Percentiles rank a stretch among this genome's conserved stretches.
These are phyloP conservation scores for Prunus mume DNA, from an alignment of 306 rosid species.

Conservation along the genomic window DNA sequence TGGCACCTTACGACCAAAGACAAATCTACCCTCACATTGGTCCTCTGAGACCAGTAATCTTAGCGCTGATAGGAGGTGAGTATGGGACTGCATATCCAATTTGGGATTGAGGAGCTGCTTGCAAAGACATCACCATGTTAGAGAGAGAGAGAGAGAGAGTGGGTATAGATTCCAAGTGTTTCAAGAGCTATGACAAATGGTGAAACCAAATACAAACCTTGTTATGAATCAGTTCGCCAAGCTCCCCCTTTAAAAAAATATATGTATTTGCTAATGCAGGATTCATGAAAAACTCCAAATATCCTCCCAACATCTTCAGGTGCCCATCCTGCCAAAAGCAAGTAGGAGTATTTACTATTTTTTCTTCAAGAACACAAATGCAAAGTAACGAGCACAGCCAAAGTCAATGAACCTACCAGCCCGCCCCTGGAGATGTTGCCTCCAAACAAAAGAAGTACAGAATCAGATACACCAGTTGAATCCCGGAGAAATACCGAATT, in stretches of 20 bases:
- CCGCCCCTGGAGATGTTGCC: constrained; percentile 61
- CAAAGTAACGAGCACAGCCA: constrained; percentile 9
- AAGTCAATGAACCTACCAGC: constrained; percentile 26
- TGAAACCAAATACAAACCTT: constrained; percentile 47
- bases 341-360: constrained; percentile 9
- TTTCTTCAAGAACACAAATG: background rate
- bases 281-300: constrained; percentile 87
- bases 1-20: constrained; percentile 54
- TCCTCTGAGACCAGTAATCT: constrained; percentile 86
- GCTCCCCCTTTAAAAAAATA: constrained; percentile 60
- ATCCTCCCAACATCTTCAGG: constrained; percentile 58
- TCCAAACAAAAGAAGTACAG: constrained; percentile 80
- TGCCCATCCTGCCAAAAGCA: constrained; percentile 52
- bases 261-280: constrained; percentile 74
- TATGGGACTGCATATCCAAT: constrained; percentile 49
- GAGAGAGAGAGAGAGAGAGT: background rate
- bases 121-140: constrained; percentile 11
- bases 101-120: constrained; percentile 81
- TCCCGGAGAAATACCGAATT: constrained; percentile 93
- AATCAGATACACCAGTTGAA: constrained; percentile 86
- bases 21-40: constrained; percentile 74
- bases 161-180: constrained; percentile 9
- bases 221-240: constrained; percentile 70
- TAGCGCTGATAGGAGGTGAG: constrained; percentile 69
- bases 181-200: constrained; percentile 5